phyloP scores from a whole-genome alignment of 345 rosid genomes.

The Conringia planisiliqua region DNA sequence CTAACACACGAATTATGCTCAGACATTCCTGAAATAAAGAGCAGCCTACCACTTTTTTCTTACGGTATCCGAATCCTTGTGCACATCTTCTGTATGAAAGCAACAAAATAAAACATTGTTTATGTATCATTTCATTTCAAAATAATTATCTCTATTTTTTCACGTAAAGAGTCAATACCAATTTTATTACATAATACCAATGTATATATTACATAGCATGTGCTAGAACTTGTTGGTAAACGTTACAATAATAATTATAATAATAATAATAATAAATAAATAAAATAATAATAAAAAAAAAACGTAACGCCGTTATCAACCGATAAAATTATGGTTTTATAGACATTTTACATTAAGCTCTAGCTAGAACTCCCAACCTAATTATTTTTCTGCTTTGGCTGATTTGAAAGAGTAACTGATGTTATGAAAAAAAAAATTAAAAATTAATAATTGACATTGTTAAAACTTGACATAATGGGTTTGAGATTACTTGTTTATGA shows the following conservation, averaged over 20 bases:
- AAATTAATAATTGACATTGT: not conserved
- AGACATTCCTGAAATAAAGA: constrained; percentile 12
- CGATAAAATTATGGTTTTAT: not conserved
- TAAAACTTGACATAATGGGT: not conserved
- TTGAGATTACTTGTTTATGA: not conserved
- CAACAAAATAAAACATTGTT: not conserved
- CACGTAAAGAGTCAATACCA: not conserved
- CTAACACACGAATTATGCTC: constrained; percentile 9
- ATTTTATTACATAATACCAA: too few species aligned
- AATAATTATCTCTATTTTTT: not conserved
- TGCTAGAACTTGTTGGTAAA: not conserved
- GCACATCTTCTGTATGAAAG: not conserved
- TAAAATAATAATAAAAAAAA: too few species aligned
- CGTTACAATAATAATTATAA: too few species aligned
- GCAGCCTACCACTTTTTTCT: constrained; percentile 1
- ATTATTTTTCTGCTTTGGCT: not conserved
- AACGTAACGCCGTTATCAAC: too few species aligned
- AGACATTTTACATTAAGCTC: not conserved
- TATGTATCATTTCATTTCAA: not conserved
- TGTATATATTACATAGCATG: not conserved
- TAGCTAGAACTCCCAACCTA: not conserved
- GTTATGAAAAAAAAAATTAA: not conserved
- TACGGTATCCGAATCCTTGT: constrained; percentile 3
- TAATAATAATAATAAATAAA: too few species aligned
- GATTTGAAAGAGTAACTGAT: not conserved